These are phyloP conservation scores for Elsinoe fawcettii DNA, from an alignment of 2,329 filamentous ascomycete species.

Conservation along the genomic window DNA sequence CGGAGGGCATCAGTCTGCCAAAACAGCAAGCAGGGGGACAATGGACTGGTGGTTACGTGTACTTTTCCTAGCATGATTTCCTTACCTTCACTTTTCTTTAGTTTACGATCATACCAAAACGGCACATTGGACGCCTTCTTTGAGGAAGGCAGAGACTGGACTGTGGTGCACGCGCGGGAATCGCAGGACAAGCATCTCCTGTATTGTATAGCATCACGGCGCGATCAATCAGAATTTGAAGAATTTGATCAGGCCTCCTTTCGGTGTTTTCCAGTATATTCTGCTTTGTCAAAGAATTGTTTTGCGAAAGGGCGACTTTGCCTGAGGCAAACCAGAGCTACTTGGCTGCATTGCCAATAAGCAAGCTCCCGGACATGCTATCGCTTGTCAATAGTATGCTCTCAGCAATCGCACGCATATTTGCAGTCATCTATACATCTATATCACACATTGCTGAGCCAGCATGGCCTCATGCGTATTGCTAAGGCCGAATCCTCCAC, in stretches of 20 bases:
- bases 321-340: neutral
- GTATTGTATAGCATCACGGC: slow-evolving; percentile 9
- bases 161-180: neutral
- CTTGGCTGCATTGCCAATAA: neutral
- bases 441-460: neutral
- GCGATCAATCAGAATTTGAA: neutral
- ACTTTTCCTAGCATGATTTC: slow-evolving; percentile 2
- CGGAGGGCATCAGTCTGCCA: neutral
- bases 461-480: too few species aligned
- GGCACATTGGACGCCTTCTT: slow-evolving; percentile 6
- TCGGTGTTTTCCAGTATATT: neutral
- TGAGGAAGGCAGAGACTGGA: neutral
- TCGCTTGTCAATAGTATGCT: neutral
- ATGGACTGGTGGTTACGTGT: neutral
- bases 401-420: neutral
- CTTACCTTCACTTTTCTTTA: neutral
- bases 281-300: neutral
- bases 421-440: neutral
- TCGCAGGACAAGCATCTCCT: neutral
- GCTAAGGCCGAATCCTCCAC: too few species aligned
- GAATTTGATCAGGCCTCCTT: too few species aligned
- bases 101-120: slow-evolving; percentile 10
- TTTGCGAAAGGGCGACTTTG: neutral
- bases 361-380: neutral
- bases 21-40: neutral